These are phyloP conservation scores for Fragaria iinumae DNA, from an alignment of 306 rosid genomes.

Conservation along the genomic window DNA sequence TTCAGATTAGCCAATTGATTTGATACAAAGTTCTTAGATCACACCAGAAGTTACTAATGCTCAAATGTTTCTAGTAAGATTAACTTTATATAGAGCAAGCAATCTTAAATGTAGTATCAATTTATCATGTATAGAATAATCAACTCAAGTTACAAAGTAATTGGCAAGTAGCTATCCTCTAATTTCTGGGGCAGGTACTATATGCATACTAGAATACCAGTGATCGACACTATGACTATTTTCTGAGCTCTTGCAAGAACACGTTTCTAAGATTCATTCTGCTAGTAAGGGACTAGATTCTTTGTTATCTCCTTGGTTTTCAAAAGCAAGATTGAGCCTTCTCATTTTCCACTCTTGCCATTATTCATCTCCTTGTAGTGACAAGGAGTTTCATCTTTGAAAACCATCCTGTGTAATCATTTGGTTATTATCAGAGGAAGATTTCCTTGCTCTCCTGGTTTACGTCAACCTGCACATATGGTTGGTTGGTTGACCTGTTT, in stretches of 20 bases:
- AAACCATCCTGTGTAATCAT: neutral
- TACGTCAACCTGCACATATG: neutral
- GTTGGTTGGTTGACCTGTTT: neutral
- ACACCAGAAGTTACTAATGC: neutral
- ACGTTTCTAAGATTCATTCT: neutral
- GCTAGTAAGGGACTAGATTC: neutral
- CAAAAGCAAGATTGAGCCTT: neutral
- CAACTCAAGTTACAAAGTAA: neutral
- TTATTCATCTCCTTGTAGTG: neutral
- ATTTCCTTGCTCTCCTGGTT: neutral
- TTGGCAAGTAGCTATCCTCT: neutral
- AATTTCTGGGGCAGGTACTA: neutral
- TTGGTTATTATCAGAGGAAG: neutral
- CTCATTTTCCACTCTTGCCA: neutral
- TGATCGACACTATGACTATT: neutral
- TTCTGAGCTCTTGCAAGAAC: neutral
- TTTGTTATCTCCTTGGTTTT: neutral
- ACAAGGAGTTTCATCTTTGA: neutral
- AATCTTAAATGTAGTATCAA: neutral
- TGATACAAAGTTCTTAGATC: neutral
- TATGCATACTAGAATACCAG: neutral
- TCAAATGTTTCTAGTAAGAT: neutral
- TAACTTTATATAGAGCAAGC: neutral
- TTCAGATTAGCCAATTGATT: constrained; percentile 11
- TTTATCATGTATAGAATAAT: neutral